phyloP scores from a whole-genome alignment of 179 eudicot species.

The Beta corolliflora region DNA sequence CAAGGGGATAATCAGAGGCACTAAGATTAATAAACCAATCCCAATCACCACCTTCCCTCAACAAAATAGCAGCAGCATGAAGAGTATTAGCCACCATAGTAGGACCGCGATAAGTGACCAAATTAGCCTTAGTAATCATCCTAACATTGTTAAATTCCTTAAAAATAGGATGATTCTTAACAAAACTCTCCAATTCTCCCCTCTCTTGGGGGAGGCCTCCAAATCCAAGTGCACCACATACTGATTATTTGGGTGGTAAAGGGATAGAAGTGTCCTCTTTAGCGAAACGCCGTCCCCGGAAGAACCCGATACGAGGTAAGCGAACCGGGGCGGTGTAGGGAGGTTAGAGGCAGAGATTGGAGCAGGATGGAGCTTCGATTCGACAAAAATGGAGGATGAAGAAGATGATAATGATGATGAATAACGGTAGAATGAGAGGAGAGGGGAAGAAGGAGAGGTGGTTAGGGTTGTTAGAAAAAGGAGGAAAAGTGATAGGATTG shows the following conservation, averaged over 20 bases:
- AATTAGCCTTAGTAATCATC: slow-evolving; percentile 82
- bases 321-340: slow-evolving; percentile 71
- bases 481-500: slow-evolving; percentile 57
- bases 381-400: slow-evolving; percentile 60
- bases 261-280: slow-evolving; percentile 57
- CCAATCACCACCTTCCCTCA: slow-evolving; percentile 72
- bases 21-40: slow-evolving; percentile 98
- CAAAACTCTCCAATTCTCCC: slow-evolving; percentile 42
- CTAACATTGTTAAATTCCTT: slow-evolving; percentile 56
- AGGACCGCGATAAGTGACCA: slow-evolving; percentile 83
- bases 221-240: slow-evolving; percentile 83
- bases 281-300: slow-evolving; percentile 67
- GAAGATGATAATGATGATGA: slow-evolving; percentile 24
- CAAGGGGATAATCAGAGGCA: slow-evolving; percentile 92
- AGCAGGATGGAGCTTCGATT: slow-evolving; percentile 63
- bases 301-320: slow-evolving; percentile 83
- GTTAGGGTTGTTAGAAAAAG: slow-evolving; percentile 67
- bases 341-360: slow-evolving; percentile 30
- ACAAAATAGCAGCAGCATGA: slow-evolving; percentile 85
- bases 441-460: slow-evolving; percentile 42
- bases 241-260: slow-evolving; percentile 72
- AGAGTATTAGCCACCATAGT: slow-evolving; percentile 95
- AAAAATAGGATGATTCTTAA: slow-evolving; percentile 41
- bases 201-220: slow-evolving; percentile 61
- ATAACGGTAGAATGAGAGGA: slow-evolving; percentile 31